phyloP scores from a whole-genome alignment of 2,329 filamentous ascomycete genomes.

The Pseudocercospora fuligena region DNA sequence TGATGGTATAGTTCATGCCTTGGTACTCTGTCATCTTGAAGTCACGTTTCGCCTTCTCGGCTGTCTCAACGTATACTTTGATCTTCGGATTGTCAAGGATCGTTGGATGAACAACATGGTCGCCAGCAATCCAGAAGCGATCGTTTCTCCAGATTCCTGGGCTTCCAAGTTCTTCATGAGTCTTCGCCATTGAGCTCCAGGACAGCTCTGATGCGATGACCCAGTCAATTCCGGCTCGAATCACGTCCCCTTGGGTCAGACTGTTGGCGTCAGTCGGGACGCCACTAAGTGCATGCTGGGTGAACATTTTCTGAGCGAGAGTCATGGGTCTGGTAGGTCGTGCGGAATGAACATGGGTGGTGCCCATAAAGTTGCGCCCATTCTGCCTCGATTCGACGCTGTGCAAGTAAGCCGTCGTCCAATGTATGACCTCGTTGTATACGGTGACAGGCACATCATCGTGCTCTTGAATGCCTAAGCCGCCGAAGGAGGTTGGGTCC shows the following conservation, averaged over 20 bases:
- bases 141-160: conserved; percentile 18
- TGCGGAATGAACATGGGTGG: not conserved
- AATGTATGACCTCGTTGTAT: conserved; percentile 3
- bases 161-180: not conserved
- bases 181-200: conserved; percentile 14
- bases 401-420: conserved; percentile 9
- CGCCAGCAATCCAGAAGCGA: conserved; percentile 20
- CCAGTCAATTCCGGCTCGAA: conserved; percentile 18
- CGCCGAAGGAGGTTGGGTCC: not conserved
- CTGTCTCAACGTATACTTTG: conserved; percentile 10
- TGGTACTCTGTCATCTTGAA: conserved; percentile 20
- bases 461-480: not conserved
- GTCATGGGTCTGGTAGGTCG: conserved; percentile 14
- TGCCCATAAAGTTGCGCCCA: conserved; percentile 4
- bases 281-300: conserved; percentile 14
- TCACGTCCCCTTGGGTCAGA: conserved; percentile 9
- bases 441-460: not conserved
- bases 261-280: not conserved
- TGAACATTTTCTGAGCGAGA: conserved; percentile 18
- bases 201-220: conserved; percentile 21
- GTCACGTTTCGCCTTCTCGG: conserved; percentile 14
- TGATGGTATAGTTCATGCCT: conserved; percentile 20
- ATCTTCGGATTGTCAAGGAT: conserved; percentile 6
- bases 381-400: conserved; percentile 10
- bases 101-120: conserved; percentile 17